Evolutionary conservation across 2,329 filamentous ascomycete genomes (phyloP).

Genomic region (Karstenula rhodostoma): DNA sequence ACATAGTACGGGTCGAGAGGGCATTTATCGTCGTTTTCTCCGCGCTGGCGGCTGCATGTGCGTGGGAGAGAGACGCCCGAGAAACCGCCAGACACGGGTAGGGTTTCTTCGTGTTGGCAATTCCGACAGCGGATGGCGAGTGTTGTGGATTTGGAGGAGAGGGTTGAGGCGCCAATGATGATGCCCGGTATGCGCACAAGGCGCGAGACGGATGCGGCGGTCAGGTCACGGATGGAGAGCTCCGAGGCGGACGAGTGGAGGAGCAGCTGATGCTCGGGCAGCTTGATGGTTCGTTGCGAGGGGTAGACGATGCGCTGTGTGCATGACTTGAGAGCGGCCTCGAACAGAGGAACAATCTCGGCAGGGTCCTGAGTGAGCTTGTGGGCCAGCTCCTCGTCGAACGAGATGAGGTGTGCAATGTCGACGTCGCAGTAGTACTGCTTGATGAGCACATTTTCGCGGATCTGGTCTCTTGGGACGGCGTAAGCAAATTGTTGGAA

Average conservation of each 20-base stretch:
- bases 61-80: slow-evolving; percentile 85
- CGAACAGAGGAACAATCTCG: slow-evolving; percentile 96
- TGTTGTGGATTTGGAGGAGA: slow-evolving; percentile 92
- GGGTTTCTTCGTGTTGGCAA: slow-evolving; percentile 75
- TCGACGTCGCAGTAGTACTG: slow-evolving; percentile 97
- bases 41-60: slow-evolving; percentile 72
- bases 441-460: slow-evolving; percentile 92
- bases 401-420: slow-evolving; percentile 92
- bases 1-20: slow-evolving; percentile 96
- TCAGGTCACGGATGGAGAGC: slow-evolving; percentile 91
- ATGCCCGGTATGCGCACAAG: slow-evolving; percentile 98
- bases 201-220: slow-evolving; percentile 89
- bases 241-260: slow-evolving; percentile 91
- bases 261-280: slow-evolving; percentile 93
- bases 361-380: slow-evolving; percentile 87
- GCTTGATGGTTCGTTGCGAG: slow-evolving; percentile 68
- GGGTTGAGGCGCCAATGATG: slow-evolving; percentile 94
- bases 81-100: slow-evolving; percentile 85
- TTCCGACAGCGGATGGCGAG: slow-evolving; percentile 88
- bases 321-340: slow-evolving; percentile 86
- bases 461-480: slow-evolving; percentile 80
- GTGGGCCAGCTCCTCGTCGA: slow-evolving; percentile 94
- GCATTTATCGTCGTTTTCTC: slow-evolving; percentile 78
- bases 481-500: slow-evolving; percentile 42
- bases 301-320: slow-evolving; percentile 94